These are phyloP conservation scores for Vitis hybrid DNA, from an alignment of 177 flowering plant genomes.

Conservation along the genomic window DNA sequence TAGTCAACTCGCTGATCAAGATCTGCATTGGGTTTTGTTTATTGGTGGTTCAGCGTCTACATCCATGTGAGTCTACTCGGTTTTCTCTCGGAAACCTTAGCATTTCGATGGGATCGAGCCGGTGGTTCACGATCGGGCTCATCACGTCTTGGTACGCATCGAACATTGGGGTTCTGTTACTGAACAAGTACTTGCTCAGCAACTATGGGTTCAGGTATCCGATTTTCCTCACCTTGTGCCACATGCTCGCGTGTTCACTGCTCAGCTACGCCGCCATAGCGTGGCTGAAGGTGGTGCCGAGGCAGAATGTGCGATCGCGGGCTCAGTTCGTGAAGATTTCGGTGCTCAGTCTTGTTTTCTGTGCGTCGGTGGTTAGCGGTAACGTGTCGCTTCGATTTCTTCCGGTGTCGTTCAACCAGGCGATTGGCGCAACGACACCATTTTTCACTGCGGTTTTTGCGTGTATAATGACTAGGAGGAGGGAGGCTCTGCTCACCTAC, in stretches of 20 bases:
- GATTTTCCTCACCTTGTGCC: conserved; percentile 44
- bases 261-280: conserved; percentile 35
- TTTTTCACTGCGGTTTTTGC: conserved; percentile 38
- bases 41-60: too few species aligned
- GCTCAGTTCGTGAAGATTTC: conserved; percentile 36
- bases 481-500: conserved; percentile 37
- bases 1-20: not conserved
- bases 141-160: conserved; percentile 38
- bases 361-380: conserved; percentile 41
- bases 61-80: too few species aligned
- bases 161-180: conserved; percentile 38
- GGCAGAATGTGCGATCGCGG: conserved; percentile 33
- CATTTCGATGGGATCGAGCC: conserved; percentile 9
- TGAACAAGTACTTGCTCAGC: conserved; percentile 42
- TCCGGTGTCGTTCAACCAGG: conserved; percentile 45
- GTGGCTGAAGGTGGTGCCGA: conserved; percentile 38
- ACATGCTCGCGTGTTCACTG: conserved; percentile 42
- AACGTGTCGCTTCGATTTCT: conserved; percentile 35
- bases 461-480: conserved; percentile 30
- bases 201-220: conserved; percentile 49
- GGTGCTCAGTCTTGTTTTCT: conserved; percentile 35
- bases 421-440: conserved; percentile 46
- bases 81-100: too few species aligned
- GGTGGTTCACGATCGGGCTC: conserved; percentile 30
- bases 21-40: too few species aligned